Percentiles rank a stretch among this genome's conserved stretches.
Conservation (phyloP, 2,329 filamentous ascomycete genomes). For the Dothistroma pini region DNA sequence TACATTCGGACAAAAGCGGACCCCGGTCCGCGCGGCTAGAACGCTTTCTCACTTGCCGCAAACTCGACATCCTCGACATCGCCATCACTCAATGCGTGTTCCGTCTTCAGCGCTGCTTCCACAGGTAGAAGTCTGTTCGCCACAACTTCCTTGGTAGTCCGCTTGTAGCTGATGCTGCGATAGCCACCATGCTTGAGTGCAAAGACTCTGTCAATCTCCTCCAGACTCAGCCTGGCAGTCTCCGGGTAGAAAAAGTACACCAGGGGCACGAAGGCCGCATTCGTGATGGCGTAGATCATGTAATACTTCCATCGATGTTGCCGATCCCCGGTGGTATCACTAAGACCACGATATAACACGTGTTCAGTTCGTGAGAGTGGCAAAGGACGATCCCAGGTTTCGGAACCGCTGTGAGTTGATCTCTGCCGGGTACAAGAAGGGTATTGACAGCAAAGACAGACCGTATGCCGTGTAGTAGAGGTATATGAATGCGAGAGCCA, state of each 20-base stretch:
- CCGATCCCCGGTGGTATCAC: not conserved
- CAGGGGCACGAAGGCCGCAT: conserved; percentile 5
- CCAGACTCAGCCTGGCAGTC: conserved; percentile 28
- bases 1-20: too few species aligned
- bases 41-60: not conserved
- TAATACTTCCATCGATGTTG: conserved; percentile 4
- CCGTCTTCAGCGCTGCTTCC: not conserved
- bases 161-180: not conserved
- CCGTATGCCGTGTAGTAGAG: conserved; percentile 24
- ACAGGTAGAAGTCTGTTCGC: not conserved
- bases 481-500: conserved; percentile 17
- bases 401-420: conserved; percentile 24
- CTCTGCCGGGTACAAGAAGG: conserved; percentile 21
- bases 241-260: conserved; percentile 34
- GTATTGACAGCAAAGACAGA: conserved; percentile 24
- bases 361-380: conserved; percentile 26
- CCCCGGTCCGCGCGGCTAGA: too few species aligned
- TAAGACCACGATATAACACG: conserved; percentile 48
- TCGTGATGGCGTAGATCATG: not conserved
- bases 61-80: not conserved
- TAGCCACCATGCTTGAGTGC: conserved; percentile 7
- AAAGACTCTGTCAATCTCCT: conserved; percentile 34
- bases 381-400: not conserved
- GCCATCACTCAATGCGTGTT: too few species aligned
- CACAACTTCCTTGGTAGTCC: not conserved